Base-by-base conservation (phyloP, 2,329 filamentous ascomycete genomes). In the Alternaria triticimaculans region DNA sequence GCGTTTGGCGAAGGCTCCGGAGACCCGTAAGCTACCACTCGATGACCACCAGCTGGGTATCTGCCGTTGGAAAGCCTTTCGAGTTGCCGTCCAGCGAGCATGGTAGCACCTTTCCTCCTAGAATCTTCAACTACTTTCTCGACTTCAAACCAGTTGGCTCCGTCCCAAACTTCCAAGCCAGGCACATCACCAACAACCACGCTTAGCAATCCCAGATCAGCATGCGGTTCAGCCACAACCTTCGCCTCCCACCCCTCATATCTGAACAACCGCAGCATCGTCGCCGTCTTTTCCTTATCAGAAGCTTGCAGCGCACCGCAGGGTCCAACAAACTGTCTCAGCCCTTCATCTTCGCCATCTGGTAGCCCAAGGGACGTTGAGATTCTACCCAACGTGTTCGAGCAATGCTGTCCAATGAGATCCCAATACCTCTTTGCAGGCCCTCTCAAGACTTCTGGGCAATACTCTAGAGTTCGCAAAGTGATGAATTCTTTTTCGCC, bases 401-500 rank as follows among this genome's bases (percentile, higher is more conserved):
- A 62, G 5, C 79, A 60, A 61, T 78, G 66, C 6, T 63, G 37
- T 26, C 76, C 78, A 56, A 76, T 73, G 14, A 76, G 65, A 28
- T 75, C 64, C 78, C 78, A 80, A 56, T 76, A 80, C 15, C 54
- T 56, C 62, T 74, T 71, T 7, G 77, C 78, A 0, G 78, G 70
- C 2, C 10, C 70, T 15, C 71, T 68, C 5, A 80, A 65, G 11
- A 78, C 60, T 10, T 77, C 73, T 10, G 78, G 78, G 21, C 76
- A 79, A 26, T 75, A 73, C 2, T 66, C 66, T 2, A 78, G 57
- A 1, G 73, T 77, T 5, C 78, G 70, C 3, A 80, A 55, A 0
- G 78, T 80, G 62, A 80, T 78, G 65, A 80, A 80, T 61, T 80
- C 78, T 58, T 80, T 80, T 57, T 80, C 78, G 8, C 78, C 78